Percentiles rank a stretch among this genome's conserved stretches.
Conservation (phyloP, 768 basidiomycete species). For the Collybia sordida region DNA sequence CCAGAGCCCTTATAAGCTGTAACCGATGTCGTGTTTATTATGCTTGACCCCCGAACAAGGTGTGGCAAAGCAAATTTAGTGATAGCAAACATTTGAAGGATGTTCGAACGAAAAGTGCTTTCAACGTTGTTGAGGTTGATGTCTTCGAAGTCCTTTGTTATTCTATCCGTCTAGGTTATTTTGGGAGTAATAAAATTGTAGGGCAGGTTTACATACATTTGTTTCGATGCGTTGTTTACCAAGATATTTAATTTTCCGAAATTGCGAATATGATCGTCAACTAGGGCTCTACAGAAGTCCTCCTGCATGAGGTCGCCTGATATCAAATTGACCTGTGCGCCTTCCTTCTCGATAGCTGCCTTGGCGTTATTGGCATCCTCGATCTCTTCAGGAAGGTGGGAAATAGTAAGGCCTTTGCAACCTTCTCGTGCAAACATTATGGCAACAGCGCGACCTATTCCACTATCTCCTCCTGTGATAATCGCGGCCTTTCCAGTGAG, state of each 20-base stretch:
- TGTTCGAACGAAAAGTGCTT: conserved; percentile 57
- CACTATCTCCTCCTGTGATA: conserved; percentile 40
- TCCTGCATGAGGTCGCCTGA: conserved; percentile 42
- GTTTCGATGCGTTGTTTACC: conserved; percentile 61
- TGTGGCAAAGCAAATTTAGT: conserved; percentile 58
- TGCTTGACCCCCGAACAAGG: conserved; percentile 54
- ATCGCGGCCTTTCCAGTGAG: conserved; percentile 34
- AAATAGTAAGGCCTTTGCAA: conserved; percentile 47
- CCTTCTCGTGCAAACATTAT: conserved; percentile 54
- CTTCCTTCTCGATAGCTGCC: conserved; percentile 42
- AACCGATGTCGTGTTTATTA: conserved; percentile 64
- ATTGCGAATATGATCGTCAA: conserved; percentile 45
- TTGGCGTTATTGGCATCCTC: conserved; percentile 53
- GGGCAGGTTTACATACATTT: conserved; percentile 25
- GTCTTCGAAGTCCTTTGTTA: conserved; percentile 42
- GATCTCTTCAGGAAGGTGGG: conserved; percentile 56
- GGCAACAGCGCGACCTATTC: conserved; percentile 52
- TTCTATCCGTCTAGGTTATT: conserved; percentile 26
- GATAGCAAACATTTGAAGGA: conserved; percentile 57
- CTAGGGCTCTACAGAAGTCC: conserved; percentile 38
- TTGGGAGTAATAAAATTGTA: neutral
- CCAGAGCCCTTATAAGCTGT: conserved; percentile 45
- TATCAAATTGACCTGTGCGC: conserved; percentile 32
- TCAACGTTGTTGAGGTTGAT: conserved; percentile 53
- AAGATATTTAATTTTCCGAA: conserved; percentile 52